phyloP scores from a whole-genome alignment of 2,329 filamentous ascomycete genomes.

The Arthrobotrys entomopaga region DNA sequence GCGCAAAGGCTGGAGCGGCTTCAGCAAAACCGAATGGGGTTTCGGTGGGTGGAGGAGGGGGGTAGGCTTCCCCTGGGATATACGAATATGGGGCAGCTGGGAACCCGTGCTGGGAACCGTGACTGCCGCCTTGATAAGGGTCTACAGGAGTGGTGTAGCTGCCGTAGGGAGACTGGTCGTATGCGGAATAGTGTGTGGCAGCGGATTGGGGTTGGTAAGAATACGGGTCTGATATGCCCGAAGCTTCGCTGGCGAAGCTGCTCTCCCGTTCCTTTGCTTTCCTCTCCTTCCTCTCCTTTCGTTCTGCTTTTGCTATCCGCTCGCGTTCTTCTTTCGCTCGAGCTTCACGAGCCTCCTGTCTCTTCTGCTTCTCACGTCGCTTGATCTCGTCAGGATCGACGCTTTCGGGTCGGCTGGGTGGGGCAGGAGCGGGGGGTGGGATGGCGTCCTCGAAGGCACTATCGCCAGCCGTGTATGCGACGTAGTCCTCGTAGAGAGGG shows the following conservation, averaged over 20 bases:
- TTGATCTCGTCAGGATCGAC: conserved; percentile 49
- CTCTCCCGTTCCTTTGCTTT: conserved; percentile 38
- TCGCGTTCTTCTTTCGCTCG: conserved; percentile 47
- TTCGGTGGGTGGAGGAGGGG: conserved; percentile 29
- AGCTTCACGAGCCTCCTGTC: conserved; percentile 42
- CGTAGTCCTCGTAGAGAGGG: conserved; percentile 49
- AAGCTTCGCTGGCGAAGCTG: conserved; percentile 48
- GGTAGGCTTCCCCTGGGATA: conserved; percentile 36
- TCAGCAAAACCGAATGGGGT: conserved; percentile 38
- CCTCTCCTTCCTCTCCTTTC: conserved; percentile 37
- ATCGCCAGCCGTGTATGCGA: conserved; percentile 36
- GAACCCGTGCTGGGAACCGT: conserved; percentile 53
- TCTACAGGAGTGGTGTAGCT: conserved; percentile 47
- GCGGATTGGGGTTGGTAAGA: conserved; percentile 52
- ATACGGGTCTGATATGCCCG: conserved; percentile 25
- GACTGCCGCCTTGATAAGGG: conserved; percentile 47
- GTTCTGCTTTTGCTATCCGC: conserved; percentile 27
- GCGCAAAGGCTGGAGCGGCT: conserved; percentile 33
- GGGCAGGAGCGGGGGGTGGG: conserved; percentile 49
- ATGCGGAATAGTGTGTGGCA: conserved; percentile 42
- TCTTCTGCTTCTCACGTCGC: conserved; percentile 43
- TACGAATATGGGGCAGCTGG: conserved; percentile 38
- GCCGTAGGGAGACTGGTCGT: conserved; percentile 51
- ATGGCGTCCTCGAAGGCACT: conserved; percentile 48
- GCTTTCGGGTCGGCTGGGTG: conserved; percentile 49